Conservation (phyloP, 768 basidiomycete genomes). For the Coprinellus aureogranulatus region DNA sequence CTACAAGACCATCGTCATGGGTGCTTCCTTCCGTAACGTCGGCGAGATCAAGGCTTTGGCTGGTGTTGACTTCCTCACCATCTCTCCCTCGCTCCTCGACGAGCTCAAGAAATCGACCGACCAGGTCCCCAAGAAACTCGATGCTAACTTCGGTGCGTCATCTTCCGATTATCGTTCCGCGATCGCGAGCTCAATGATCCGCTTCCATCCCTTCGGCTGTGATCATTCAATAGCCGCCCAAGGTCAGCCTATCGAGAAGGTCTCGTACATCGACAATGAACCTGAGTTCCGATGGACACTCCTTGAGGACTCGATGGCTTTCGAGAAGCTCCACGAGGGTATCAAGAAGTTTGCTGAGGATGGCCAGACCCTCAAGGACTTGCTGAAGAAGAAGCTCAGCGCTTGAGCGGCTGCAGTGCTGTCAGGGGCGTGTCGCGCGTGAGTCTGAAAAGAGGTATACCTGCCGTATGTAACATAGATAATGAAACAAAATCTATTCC, state of each 20-base stretch:
- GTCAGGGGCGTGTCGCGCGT: not conserved
- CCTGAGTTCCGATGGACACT: constrained; percentile 94
- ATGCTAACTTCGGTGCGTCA: constrained; percentile 55
- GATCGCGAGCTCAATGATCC: constrained; percentile 8
- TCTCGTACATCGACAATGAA: constrained; percentile 87
- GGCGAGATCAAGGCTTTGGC: constrained; percentile 95
- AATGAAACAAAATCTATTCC: constrained; percentile 1
- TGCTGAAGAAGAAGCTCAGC: constrained; percentile 69
- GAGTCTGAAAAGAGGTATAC: not conserved
- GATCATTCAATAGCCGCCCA: constrained; percentile 40
- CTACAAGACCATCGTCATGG: constrained; percentile 99
- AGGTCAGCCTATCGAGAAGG: constrained; percentile 69
- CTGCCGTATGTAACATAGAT: not conserved
- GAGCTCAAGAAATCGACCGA: constrained; percentile 83
- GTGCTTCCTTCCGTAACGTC: constrained; percentile 98
- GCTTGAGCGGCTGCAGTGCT: constrained; percentile 30
- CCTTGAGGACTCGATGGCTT: constrained; percentile 94
- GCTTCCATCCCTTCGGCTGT: not conserved
- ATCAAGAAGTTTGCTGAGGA: constrained; percentile 99
- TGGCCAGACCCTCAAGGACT: constrained; percentile 80
- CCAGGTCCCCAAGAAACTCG: constrained; percentile 82
- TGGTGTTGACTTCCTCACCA: constrained; percentile 97
- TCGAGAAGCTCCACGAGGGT: constrained; percentile 97
- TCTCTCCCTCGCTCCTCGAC: constrained; percentile 85
- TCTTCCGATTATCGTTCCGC: constrained; percentile 6